Evolutionary conservation across 768 basidiomycete species (phyloP), one percentile per base, ranked within the genome.

Genomic region (Leccinum longicurvipes): DNA sequence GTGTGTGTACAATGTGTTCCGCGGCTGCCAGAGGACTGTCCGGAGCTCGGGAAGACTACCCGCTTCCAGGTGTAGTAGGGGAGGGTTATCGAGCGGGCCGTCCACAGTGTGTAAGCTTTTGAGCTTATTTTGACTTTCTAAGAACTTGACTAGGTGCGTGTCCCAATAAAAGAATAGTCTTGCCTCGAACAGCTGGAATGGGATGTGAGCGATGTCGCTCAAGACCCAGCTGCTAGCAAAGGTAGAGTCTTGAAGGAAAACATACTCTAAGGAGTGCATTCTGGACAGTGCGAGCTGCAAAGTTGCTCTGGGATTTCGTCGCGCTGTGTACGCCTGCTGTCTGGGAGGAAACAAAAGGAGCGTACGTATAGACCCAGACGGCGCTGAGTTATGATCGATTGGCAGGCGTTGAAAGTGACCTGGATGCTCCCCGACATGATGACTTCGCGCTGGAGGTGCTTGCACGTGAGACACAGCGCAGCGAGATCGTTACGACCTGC

Each of bases 161-260:
- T 82, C 80, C 82, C 83, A 85, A 6, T 68, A 59, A 48, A 83
- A 73, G 45, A 73, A 72, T n/a, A 85, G 63, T 24, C 72, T 75
- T 4, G 77, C 75, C 45, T 84, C 81, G 46, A 64, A 69, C 23
- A 85, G 76, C 52, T 77, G 77, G 69, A 83, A 84, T 15, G 65
- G 71, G 32, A 70, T 71, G 47, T 73, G 65, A 3, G 72, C 59
- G 2, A 70, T 64, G 45, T 74, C 69, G 60, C 76, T 66, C 56
- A 84, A 65, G 19, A 84, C 65, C 80, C 80, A 83, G 17, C 74
- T 68, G 59, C 77, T 74, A 1, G 67, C 29, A 55, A 65, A 66
- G 6, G 68, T 59, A 21, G 73, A 65, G 58, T 82, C 80, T 27
- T 68, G 68, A 6, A 85, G 62, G 46, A 72, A 56, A 24, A 84